A percentile compares a stretch with the other conserved stretches of the same genome.
These are phyloP conservation scores for Cubamyces sp. DNA, from an alignment of 768 basidiomycete genomes.

Conservation along the genomic window DNA sequence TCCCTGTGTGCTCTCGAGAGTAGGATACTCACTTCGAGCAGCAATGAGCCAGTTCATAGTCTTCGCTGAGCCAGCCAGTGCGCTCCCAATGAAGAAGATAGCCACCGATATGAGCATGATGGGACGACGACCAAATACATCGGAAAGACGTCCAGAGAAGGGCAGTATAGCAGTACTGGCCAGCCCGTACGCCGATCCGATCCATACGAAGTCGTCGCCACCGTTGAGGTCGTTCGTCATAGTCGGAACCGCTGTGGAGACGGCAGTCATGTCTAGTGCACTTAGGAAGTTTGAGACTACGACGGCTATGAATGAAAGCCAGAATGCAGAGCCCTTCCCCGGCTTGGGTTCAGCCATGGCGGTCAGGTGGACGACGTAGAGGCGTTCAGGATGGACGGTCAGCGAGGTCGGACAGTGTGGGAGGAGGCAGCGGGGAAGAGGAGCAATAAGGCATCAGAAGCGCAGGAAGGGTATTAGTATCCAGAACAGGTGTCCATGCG, in stretches of 20 bases:
- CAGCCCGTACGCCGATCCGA: constrained; percentile 40
- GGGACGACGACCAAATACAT: constrained; percentile 39
- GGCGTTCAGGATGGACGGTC: background rate
- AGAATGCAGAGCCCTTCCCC: constrained; percentile 1
- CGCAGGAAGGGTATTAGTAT: too few relatives aligned
- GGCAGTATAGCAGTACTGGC: constrained; percentile 41
- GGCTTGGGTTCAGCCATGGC: background rate
- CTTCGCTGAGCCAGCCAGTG: constrained; percentile 42
- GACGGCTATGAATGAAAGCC: constrained; percentile 14
- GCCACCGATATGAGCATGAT: constrained; percentile 35
- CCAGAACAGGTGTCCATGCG: too few relatives aligned
- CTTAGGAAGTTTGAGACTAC: constrained; percentile 14
- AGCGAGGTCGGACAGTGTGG: too few relatives aligned
- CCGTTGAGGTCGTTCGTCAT: constrained; percentile 19
- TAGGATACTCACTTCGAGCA: constrained; percentile 23
- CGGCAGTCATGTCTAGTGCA: constrained; percentile 18
- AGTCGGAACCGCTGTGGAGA: constrained; percentile 12
- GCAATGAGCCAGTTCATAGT: constrained; percentile 47
- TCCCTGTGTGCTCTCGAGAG: too few relatives aligned
- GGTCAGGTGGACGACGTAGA: background rate
- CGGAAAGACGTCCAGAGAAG: constrained; percentile 20
- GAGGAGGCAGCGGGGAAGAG: too few relatives aligned
- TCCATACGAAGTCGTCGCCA: constrained; percentile 31
- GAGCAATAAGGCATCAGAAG: too few relatives aligned
- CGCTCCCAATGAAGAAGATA: constrained; percentile 46